These are phyloP conservation scores for Penicillium capsulatum DNA, from an alignment of 2,329 filamentous ascomycete genomes.

Conservation along the genomic window DNA sequence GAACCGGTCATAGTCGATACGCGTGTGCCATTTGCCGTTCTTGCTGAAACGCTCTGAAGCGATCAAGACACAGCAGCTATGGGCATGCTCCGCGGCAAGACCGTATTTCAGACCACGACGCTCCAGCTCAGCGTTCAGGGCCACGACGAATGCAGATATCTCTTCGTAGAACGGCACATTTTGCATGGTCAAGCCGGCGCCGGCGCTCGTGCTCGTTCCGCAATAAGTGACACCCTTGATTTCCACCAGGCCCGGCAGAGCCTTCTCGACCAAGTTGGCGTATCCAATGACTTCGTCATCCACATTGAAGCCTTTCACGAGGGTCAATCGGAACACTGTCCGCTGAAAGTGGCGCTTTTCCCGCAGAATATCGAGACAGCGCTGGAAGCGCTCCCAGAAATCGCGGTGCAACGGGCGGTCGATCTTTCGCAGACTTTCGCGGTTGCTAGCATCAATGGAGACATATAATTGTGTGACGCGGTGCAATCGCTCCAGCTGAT, in stretches of 20 bases:
- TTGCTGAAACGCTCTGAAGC: conserved; percentile 76
- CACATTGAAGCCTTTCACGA: conserved; percentile 97
- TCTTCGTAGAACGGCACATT: conserved; percentile 97
- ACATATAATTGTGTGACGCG: conserved; percentile 95
- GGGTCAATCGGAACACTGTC: conserved; percentile 88
- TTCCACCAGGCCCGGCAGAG: conserved; percentile 86
- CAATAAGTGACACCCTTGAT: conserved; percentile 97
- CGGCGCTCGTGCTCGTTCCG: conserved; percentile 78
- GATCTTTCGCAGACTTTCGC: conserved; percentile 79
- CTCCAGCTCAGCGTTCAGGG: conserved; percentile 65
- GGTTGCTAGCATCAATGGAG: conserved; percentile 90
- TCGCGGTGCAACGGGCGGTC: conserved; percentile 90
- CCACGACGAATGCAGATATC: conserved; percentile 74
- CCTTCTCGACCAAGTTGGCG: conserved; percentile 79
- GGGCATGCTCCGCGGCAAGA: conserved; percentile 89
- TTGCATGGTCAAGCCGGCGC: conserved; percentile 88
- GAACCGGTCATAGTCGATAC: conserved; percentile 86
- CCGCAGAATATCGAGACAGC: conserved; percentile 82
- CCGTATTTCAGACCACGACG: conserved; percentile 74
- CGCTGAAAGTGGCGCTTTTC: conserved; percentile 79
- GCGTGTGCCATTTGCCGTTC: conserved; percentile 79
- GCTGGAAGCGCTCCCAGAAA: conserved; percentile 94
- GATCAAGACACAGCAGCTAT: conserved; percentile 87
- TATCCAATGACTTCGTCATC: conserved; percentile 91
- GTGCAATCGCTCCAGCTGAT: conserved; percentile 74